A percentile compares a stretch with the other conserved stretches of the same genome.
phyloP scores from a whole-genome alignment of 2,329 filamentous ascomycete species.

The Myriosclerotinia scirpicola region DNA sequence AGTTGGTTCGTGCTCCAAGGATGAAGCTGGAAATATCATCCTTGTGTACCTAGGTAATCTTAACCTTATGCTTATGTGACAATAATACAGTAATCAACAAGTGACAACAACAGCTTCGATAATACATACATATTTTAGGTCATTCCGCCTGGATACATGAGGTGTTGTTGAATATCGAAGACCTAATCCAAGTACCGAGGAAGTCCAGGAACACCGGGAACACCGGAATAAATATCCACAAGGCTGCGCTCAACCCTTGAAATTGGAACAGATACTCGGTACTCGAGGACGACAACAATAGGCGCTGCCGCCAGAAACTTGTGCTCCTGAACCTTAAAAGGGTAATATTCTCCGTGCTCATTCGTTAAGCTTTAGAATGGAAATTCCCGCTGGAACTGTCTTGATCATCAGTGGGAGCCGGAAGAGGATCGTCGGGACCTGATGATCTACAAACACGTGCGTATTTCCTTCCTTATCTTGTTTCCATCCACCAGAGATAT shows the following conservation, averaged over 20 bases:
- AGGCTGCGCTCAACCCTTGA: background rate
- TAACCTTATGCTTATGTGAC: background rate
- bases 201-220: background rate
- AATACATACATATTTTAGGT: background rate
- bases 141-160: background rate
- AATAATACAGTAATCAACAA: background rate
- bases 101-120: too few relatives aligned
- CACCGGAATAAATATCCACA: background rate
- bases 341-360: too few relatives aligned
- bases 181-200: background rate
- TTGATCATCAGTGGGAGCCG: too few relatives aligned
- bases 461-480: background rate
- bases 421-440: background rate
- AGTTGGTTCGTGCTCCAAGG: background rate
- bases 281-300: background rate
- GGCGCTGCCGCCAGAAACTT: background rate
- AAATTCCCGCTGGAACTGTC: too few relatives aligned
- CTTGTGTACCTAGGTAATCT: background rate
- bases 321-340: background rate
- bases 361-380: too few relatives aligned
- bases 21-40: background rate
- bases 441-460: background rate
- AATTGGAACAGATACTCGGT: background rate
- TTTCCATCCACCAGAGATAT: background rate
- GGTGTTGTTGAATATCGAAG: background rate